These are phyloP conservation scores for Gnaphalium uliginosum DNA, from an alignment of 129 eudicot genomes.

Conservation along the genomic window DNA sequence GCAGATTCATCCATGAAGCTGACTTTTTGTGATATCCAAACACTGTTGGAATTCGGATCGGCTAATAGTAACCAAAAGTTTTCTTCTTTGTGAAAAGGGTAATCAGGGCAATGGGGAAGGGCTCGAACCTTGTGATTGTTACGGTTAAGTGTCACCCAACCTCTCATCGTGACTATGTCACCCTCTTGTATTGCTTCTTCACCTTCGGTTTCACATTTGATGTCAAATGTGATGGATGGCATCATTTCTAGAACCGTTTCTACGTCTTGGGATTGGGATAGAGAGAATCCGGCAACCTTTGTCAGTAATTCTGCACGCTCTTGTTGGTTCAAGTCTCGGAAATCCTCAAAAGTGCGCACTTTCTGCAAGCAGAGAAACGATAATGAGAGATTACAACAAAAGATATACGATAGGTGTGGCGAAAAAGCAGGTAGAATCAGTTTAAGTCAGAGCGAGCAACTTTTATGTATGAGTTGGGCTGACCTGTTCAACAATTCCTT, in stretches of 20 bases:
- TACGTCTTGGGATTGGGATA: conserved; percentile 64
- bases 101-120: conserved; percentile 82
- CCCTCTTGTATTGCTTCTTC: conserved; percentile 97
- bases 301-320: conserved; percentile 78
- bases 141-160: conserved; percentile 86
- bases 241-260: conserved; percentile 83
- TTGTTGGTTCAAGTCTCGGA: conserved; percentile 62
- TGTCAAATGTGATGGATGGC: conserved; percentile 69
- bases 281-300: conserved; percentile 61
- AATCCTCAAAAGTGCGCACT: conserved; percentile 74
- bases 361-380: conserved; percentile 47
- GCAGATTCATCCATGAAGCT: conserved; percentile 91
- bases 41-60: conserved; percentile 66
- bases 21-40: conserved; percentile 86
- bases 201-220: conserved; percentile 91
- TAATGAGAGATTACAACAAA: not conserved
- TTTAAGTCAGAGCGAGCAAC: not conserved
- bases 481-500: no score
- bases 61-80: conserved; percentile 84
- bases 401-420: not conserved
- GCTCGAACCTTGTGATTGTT: conserved; percentile 55
- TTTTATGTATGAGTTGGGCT: not conserved
- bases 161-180: conserved; percentile 79
- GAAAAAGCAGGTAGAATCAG: not conserved
- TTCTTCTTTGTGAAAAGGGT: conserved; percentile 83